A percentile compares a stretch with the other conserved stretches of the same genome.
Conservation (phyloP, 1,284 basidiomycete genomes). For the Irpex rosettiformis region DNA sequence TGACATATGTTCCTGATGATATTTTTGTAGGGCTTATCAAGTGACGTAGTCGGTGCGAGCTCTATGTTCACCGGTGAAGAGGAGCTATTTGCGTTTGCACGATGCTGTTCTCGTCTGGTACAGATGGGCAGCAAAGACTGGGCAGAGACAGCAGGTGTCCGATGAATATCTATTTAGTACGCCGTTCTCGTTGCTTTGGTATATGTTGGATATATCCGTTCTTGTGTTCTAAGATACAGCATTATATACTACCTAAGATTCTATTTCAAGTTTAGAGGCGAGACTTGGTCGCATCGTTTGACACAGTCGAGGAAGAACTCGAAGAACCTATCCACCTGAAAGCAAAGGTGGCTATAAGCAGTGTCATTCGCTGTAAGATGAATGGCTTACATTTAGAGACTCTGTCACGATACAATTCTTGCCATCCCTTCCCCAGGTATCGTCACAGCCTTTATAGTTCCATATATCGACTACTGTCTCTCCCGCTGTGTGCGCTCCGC, state of each 20-base stretch:
- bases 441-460: constrained; percentile 53
- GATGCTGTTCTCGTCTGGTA: constrained; percentile 86
- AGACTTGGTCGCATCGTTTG: constrained; percentile 50
- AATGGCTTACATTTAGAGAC: constrained; percentile 53
- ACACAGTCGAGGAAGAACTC: constrained; percentile 60
- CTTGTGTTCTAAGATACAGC: not conserved
- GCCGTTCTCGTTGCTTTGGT: not conserved
- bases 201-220: too few species aligned
- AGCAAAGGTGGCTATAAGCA: not conserved
- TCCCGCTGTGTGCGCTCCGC: constrained; percentile 58
- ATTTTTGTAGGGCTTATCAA: constrained; percentile 65
- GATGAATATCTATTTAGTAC: constrained; percentile 12
- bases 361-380: not conserved
- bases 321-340: constrained; percentile 64
- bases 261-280: constrained; percentile 52
- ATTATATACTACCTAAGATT: too few species aligned
- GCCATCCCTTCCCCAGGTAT: constrained; percentile 62
- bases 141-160: constrained; percentile 59
- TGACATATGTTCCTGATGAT: not conserved
- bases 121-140: constrained; percentile 90
- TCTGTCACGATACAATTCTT: constrained; percentile 74
- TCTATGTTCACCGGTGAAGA: constrained; percentile 93
- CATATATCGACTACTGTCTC: constrained; percentile 78
- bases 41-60: constrained; percentile 71
- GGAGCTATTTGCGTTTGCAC: constrained; percentile 92